Base-by-base conservation (phyloP, 177 flowering plant genomes). In the Telopea speciosissima region DNA sequence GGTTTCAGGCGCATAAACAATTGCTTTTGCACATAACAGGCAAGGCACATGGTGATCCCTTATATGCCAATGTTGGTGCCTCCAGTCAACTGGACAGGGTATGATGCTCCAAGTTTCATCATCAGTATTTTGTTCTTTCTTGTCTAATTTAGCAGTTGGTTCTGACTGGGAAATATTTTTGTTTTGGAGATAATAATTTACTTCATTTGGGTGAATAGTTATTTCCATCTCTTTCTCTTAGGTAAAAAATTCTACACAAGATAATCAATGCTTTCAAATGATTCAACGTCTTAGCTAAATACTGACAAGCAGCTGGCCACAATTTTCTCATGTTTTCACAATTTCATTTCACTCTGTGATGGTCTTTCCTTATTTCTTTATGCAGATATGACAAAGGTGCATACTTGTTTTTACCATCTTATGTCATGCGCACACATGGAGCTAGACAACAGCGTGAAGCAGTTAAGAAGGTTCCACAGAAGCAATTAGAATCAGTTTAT, bases 21-120 rank as follows among this genome's bases (percentile, higher is more conserved):
- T 31, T 79, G 31, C 33, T 70, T 69, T 77, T 79, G 56, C 65
- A n/a, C 58, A 5, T 28, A 68, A 71, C 92, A 95, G 99, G 97
- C 94, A 74, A 89, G 89, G 80, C 94, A 92, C 84, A 85, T 93
- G 91, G 96, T 96, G 75, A 90, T 96, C 63, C 97, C 98, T 67
- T 96, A 96, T 77, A 91, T 93, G 93, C 99, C 99, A 59, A 96
- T 96, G 98, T 79, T 96, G 84, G 90, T 93, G 69, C 97, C 97
- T 45, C 99, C 98, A 74, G 77, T 86, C 65, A 87, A 84, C 65
- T 96, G 99, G 99, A 86, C 83, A 69, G 89, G 97, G 99, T 95
- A 92, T 71, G 79, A 26, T 73, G 31, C 11, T 70, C 65, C 25
- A 62, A 11, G 5, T 70, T 56, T 31, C 64, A 45, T 63, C 36